A percentile compares a stretch with the other conserved stretches of the same genome.
Conservation (phyloP, 495 filamentous ascomycete species). For the Hypoxylon fragiforme region DNA sequence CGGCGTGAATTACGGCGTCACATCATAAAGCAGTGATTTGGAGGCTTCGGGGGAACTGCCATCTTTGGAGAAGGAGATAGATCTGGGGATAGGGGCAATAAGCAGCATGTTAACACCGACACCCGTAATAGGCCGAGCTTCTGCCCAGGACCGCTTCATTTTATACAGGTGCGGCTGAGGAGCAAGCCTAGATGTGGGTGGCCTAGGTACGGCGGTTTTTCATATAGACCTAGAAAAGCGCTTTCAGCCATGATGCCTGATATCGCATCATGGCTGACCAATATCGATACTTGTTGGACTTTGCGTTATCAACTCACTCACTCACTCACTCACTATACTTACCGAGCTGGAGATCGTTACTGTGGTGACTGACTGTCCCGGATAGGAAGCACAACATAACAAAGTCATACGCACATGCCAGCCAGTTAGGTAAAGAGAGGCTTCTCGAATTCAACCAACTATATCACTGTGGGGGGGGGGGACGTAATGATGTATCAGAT, state of each 20-base stretch:
- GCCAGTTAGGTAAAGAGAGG: no score
- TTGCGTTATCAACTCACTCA: no score
- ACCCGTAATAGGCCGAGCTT: slow-evolving; percentile 3
- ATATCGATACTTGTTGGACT: background rate
- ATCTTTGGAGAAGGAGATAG: slow-evolving; percentile 3
- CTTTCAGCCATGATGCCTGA: background rate
- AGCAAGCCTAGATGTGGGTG: background rate
- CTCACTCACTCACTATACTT: no score
- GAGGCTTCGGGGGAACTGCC: slow-evolving; percentile 8
- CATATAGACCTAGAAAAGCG: background rate
- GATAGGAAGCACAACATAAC: no score
- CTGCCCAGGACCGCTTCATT: background rate
- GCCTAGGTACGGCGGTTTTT: background rate
- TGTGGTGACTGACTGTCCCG: no score
- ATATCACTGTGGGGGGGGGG: no score
- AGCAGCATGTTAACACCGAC: background rate
- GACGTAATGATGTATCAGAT: no score
- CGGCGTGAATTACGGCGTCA: slow-evolving; percentile 8
- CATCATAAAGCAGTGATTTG: no score
- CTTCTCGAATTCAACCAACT: no score
- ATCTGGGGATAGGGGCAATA: slow-evolving; percentile 8
- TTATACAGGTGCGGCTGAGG: slow-evolving; percentile 5
- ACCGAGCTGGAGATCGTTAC: no score
- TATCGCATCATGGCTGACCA: background rate
- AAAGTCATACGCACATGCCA: no score